A percentile compares a stretch with the other conserved stretches of the same genome.
phyloP scores from a whole-genome alignment of 805 yeast genomes.

The Metschnikowia anglica region DNA sequence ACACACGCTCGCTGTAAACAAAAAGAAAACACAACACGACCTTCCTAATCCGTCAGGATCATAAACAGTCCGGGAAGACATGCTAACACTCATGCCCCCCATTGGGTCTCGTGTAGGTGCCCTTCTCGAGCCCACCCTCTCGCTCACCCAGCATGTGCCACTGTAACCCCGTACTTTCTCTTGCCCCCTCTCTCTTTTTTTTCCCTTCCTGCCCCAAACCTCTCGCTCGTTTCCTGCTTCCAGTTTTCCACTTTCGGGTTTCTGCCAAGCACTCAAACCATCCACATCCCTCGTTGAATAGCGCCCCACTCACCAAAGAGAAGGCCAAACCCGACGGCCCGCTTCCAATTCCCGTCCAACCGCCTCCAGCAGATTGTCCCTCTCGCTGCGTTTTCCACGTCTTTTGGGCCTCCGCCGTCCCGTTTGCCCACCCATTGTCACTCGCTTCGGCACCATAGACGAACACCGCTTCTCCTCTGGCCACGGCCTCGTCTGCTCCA shows the following conservation, averaged over 20 bases:
- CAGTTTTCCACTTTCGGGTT: background rate
- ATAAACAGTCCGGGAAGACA: background rate
- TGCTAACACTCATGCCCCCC: background rate
- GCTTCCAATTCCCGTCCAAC: too few species aligned
- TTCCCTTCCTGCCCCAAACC: background rate
- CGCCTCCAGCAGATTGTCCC: too few species aligned
- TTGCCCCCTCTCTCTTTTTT: background rate
- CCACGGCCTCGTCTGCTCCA: too few species aligned
- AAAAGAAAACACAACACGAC: background rate
- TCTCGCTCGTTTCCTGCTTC: background rate
- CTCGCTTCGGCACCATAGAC: background rate
- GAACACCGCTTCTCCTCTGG: background rate
- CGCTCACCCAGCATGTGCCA: background rate
- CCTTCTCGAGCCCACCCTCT: too few species aligned
- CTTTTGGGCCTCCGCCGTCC: too few species aligned
- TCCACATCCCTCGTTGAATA: background rate
- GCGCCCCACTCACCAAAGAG: too few species aligned
- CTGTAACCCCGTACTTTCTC: background rate
- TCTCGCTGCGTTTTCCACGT: too few species aligned
- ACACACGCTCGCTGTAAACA: background rate
- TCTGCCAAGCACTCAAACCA: background rate
- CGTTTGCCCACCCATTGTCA: slow-evolving; percentile 6
- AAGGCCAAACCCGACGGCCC: too few species aligned
- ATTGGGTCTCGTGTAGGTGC: too few species aligned
- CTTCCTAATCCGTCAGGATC: slow-evolving; percentile 5